Conservation (phyloP, 345 rosid species). For the Trapa incisa region DNA sequence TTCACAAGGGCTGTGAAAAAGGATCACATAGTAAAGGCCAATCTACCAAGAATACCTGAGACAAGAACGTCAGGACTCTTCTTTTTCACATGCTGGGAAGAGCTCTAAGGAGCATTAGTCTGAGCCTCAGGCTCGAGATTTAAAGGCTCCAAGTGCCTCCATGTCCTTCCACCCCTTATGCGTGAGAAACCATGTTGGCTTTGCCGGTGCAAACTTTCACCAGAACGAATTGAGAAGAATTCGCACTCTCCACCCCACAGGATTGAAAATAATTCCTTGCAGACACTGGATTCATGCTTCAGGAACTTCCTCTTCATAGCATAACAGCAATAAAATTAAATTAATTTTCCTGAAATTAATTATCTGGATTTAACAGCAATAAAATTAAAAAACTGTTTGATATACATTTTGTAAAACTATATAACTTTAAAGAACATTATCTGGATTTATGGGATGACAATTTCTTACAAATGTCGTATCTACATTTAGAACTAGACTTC, state of each 20-base stretch:
- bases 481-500: no score
- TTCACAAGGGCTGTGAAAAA: conserved; percentile 85
- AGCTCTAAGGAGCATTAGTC: conserved; percentile 39
- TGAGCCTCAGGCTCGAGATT: conserved; percentile 55
- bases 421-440: no score
- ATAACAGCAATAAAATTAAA: conserved; percentile 63
- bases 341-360: no score
- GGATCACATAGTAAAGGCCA: conserved; percentile 53
- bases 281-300: conserved; percentile 77
- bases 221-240: conserved; percentile 65
- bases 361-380: no score
- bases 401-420: no score
- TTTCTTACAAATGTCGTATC: neutral
- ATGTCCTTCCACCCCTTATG: conserved; percentile 76
- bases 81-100: conserved; percentile 54
- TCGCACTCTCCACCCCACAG: conserved; percentile 77
- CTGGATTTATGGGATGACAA: neutral
- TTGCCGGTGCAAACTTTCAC: conserved; percentile 70
- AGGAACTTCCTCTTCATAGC: conserved; percentile 71
- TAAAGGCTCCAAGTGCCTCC: conserved; percentile 68
- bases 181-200: conserved; percentile 76
- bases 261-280: conserved; percentile 62
- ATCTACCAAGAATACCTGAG: conserved; percentile 54
- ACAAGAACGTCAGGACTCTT: conserved; percentile 68
- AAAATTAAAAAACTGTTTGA: no score